Percentiles rank a stretch among this genome's conserved stretches.
phyloP scores from a whole-genome alignment of 306 rosid genomes.

The Rosa chinensis region DNA sequence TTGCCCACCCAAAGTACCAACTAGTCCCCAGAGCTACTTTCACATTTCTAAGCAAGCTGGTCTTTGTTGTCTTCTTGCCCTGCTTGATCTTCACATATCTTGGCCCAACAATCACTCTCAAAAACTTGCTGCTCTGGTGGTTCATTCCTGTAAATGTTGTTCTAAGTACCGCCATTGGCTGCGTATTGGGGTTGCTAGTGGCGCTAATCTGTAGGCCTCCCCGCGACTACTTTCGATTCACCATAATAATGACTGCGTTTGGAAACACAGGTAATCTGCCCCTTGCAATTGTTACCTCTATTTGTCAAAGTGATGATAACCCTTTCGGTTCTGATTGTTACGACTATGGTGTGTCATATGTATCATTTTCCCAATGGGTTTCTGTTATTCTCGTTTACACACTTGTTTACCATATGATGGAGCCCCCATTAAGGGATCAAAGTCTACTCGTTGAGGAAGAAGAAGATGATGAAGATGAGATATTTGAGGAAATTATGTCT shows the following conservation, averaged over 20 bases:
- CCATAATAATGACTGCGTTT: constrained; percentile 70
- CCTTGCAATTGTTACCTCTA: constrained; percentile 69
- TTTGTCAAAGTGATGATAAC: constrained; percentile 55
- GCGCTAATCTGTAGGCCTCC: constrained; percentile 76
- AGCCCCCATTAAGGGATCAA: constrained; percentile 69
- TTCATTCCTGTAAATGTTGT: constrained; percentile 86
- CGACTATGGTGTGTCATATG: constrained; percentile 69
- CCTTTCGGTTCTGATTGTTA: constrained; percentile 65
- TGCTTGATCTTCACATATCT: constrained; percentile 79
- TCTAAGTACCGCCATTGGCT: constrained; percentile 73
- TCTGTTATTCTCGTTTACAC: constrained; percentile 80
- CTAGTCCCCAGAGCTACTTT: constrained; percentile 73
- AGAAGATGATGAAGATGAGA: constrained; percentile 50
- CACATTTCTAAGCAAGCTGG: constrained; percentile 70
- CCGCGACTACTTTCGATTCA: constrained; percentile 53
- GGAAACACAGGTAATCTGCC: constrained; percentile 89
- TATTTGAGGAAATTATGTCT: constrained; percentile 38
- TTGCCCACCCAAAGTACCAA: constrained; percentile 63
- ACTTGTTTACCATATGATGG: constrained; percentile 95
- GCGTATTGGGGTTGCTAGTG: constrained; percentile 61
- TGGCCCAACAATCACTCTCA: constrained; percentile 56
- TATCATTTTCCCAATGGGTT: constrained; percentile 79
- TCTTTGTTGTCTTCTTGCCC: constrained; percentile 78
- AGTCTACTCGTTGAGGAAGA: constrained; percentile 50
- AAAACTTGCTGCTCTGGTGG: constrained; percentile 66